Conservation (phyloP, 1,284 basidiomycete genomes). For the Cystobasidiaceae sp. region DNA sequence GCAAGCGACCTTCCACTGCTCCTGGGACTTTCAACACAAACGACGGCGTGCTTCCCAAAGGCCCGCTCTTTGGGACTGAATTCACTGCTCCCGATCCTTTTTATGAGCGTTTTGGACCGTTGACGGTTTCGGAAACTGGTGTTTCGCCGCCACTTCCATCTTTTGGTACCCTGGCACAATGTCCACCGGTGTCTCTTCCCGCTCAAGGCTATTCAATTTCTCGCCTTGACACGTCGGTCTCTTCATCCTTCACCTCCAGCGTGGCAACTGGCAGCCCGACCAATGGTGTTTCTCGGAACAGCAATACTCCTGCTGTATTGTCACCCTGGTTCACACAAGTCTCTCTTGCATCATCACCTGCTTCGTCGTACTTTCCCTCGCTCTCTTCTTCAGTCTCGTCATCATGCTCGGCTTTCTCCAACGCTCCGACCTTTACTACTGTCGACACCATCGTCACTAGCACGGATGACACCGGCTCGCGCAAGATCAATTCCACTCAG, state of each 20-base stretch:
- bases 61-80: too few species aligned
- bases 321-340: not conserved
- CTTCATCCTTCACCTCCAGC: not conserved
- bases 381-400: conserved; percentile 10
- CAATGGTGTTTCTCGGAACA: not conserved
- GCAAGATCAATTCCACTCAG: too few species aligned
- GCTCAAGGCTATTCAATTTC: not conserved
- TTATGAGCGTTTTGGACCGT: too few species aligned
- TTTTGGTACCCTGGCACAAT: not conserved
- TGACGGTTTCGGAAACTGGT: too few species aligned
- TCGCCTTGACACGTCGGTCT: too few species aligned
- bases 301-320: not conserved
- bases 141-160: too few species aligned
- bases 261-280: not conserved
- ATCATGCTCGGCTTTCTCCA: not conserved
- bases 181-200: not conserved
- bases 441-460: not conserved
- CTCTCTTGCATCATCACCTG: not conserved
- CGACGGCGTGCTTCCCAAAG: not conserved
- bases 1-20: too few species aligned
- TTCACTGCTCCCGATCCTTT: too few species aligned
- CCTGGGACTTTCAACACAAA: not conserved
- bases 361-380: not conserved
- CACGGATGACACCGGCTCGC: not conserved
- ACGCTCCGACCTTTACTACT: not conserved